These are phyloP conservation scores for Paramyrothecium roridum DNA, from an alignment of 2,329 filamentous ascomycete species.

Conservation along the genomic window DNA sequence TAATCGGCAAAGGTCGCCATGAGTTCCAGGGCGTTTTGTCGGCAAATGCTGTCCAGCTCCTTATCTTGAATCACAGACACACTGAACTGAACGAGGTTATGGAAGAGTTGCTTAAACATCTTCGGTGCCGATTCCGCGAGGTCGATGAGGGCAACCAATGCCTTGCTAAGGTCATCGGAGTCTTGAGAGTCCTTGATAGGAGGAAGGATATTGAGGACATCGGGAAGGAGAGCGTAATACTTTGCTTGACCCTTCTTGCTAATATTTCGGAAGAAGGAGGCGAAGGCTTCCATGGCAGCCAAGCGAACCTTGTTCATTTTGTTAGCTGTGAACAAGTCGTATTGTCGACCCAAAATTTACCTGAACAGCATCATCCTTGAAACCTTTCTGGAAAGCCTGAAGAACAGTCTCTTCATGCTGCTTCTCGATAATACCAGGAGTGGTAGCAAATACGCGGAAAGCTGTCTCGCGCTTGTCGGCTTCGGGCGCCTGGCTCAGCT, in stretches of 20 bases:
- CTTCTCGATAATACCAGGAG: slow-evolving; percentile 91
- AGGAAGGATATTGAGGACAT: slow-evolving; percentile 90
- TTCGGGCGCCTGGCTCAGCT: slow-evolving; percentile 83
- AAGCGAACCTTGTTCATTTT: slow-evolving; percentile 68
- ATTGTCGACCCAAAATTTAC: slow-evolving; percentile 42
- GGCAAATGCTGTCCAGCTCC: slow-evolving; percentile 82
- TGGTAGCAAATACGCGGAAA: slow-evolving; percentile 93
- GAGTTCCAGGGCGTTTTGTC: slow-evolving; percentile 92
- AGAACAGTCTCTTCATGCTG: slow-evolving; percentile 92
- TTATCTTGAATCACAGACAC: slow-evolving; percentile 95
- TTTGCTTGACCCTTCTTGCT: slow-evolving; percentile 84
- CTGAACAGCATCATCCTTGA: slow-evolving; percentile 80
- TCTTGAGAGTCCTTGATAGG: slow-evolving; percentile 90
- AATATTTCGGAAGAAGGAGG: slow-evolving; percentile 90
- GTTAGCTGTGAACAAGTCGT: slow-evolving; percentile 12
- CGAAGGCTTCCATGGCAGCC: slow-evolving; percentile 94
- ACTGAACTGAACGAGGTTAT: slow-evolving; percentile 87
- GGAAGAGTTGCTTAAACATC: slow-evolving; percentile 97
- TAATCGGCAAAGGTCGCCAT: slow-evolving; percentile 99
- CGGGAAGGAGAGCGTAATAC: slow-evolving; percentile 82
- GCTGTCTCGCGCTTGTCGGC: slow-evolving; percentile 84
- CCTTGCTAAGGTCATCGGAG: slow-evolving; percentile 86
- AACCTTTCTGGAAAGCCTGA: slow-evolving; percentile 84
- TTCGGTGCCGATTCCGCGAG: slow-evolving; percentile 91
- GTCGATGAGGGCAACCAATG: slow-evolving; percentile 87